phyloP scores from a whole-genome alignment of 1,284 basidiomycete genomes.

The Malassezia globosa region DNA sequence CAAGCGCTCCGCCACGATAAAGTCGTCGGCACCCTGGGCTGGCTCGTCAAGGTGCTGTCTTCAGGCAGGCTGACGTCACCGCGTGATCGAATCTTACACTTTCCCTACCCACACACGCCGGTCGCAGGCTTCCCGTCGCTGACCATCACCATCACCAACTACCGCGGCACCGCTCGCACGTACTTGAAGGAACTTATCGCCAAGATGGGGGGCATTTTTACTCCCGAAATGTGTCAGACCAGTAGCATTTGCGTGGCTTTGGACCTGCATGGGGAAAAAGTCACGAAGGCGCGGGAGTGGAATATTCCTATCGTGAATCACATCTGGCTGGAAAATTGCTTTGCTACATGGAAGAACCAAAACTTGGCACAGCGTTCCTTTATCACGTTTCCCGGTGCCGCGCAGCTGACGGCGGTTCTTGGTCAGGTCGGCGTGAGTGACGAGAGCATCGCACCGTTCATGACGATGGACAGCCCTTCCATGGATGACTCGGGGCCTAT shows the following conservation, averaged over 20 bases:
- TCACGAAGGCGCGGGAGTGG: constrained; percentile 64
- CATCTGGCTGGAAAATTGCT: constrained; percentile 76
- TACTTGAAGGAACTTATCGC: constrained; percentile 72
- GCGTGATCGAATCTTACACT: constrained; percentile 57
- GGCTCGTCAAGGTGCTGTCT: constrained; percentile 67
- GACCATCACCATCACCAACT: constrained; percentile 74
- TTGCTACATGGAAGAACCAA: constrained; percentile 44
- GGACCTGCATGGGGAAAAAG: constrained; percentile 66
- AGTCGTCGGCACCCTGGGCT: constrained; percentile 64
- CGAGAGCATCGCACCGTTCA: constrained; percentile 1
- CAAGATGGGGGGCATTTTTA: constrained; percentile 66
- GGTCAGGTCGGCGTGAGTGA: constrained; percentile 7
- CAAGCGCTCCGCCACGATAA: constrained; percentile 57
- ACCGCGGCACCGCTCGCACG: constrained; percentile 68
- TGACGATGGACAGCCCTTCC: background rate
- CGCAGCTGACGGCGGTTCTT: constrained; percentile 4
- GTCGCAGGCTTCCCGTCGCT: constrained; percentile 49
- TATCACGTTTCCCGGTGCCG: constrained; percentile 16
- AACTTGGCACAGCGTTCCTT: constrained; percentile 14
- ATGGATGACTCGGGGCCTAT: background rate
- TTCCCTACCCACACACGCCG: constrained; percentile 51
- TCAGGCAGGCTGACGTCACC: constrained; percentile 58
- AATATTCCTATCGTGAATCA: constrained; percentile 76
- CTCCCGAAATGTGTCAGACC: constrained; percentile 58
- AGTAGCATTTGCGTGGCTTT: constrained; percentile 73